Percentiles rank a stretch among this genome's conserved stretches.
Evolutionary conservation across 192 early-diverging fungal genomes (phyloP).

Genomic region (Backusella liffmaniae): DNA sequence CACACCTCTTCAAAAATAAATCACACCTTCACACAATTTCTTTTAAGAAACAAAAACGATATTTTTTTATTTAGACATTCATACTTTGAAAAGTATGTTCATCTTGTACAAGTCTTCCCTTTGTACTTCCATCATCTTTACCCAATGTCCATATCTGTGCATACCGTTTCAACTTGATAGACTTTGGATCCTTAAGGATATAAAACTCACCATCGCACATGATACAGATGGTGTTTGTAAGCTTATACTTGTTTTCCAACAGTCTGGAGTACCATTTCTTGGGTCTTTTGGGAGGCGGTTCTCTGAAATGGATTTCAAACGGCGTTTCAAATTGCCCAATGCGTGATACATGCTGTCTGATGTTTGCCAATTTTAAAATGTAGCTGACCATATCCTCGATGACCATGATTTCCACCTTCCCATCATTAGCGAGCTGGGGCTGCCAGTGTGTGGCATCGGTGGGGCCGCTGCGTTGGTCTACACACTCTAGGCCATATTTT

Average conservation of each 20-base stretch:
- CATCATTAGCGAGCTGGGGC: constrained; percentile 67
- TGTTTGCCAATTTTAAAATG: constrained; percentile 57
- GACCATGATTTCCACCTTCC: constrained; percentile 64
- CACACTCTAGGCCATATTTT: constrained; percentile 31
- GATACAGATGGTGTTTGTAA: constrained; percentile 53
- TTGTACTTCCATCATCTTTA: constrained; percentile 17
- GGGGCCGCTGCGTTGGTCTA: constrained; percentile 47
- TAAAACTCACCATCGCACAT: constrained; percentile 84
- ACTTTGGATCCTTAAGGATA: constrained; percentile 57
- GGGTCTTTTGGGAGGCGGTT: not conserved
- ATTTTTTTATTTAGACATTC: not conserved
- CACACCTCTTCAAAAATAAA: too few relatives aligned
- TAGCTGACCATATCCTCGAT: constrained; percentile 62
- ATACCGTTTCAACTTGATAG: constrained; percentile 60
- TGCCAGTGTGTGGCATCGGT: constrained; percentile 56
- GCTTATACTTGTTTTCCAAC: constrained; percentile 4
- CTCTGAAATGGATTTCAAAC: constrained; percentile 56
- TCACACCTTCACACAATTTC: too few relatives aligned
- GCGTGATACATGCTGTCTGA: constrained; percentile 53
- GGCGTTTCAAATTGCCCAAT: constrained; percentile 64
- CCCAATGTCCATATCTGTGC: constrained; percentile 68
- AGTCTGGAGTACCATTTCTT: not conserved
- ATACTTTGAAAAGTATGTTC: constrained; percentile 12
- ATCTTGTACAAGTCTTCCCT: constrained; percentile 26
- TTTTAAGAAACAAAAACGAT: too few relatives aligned